Base-by-base conservation (phyloP, 371 early-diverging fungal genomes). In the Mortierella sp. region DNA sequence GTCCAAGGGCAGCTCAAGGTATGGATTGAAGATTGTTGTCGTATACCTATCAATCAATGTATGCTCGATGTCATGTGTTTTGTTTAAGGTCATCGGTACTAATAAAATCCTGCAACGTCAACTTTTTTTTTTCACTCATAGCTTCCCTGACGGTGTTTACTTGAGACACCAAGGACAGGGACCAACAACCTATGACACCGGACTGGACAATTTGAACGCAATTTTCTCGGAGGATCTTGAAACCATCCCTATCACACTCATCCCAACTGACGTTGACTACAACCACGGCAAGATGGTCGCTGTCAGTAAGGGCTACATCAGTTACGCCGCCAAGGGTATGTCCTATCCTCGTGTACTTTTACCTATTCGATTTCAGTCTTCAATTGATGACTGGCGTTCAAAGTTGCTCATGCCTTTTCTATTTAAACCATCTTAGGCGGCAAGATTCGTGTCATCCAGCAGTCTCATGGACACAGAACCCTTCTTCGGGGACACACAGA, bases 271-370 rank as follows among this genome's bases (percentile, higher is more conserved):
- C 46, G 83, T 88, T 32, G 88, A 88, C 58, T 89, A 88, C 72
- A 77, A 87, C 48, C 76, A 80, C 38, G 88, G 88, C 55, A 88
- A 78, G 55, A 87, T 81, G 75, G 83, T 89, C 12, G 87, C 89
- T 4, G 89, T 87, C 24, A 89, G 88, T 82, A 83, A 81, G 16
- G 83, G 82, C 18, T 89, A 83, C 41, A 89, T 89, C 63, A 88
- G 89, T 49, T 89, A 89, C 70, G 84, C 85, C 21, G 87, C 88
- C 16, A 89, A 89, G 78, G 89, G 89, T 89, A 49, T 38, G 75
- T 76, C 24, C 21, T 11, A 21, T 38, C 32, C 27, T 27, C 7
- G 73, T 46, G 8, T 38, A 38, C 8, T 44, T 63, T 68, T 21
- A 38, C 38, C 21, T 16, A 4, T n/a, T 12, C 16, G 16, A n/a